phyloP scores from a whole-genome alignment of 208 protist species.

The Acanthamoeba quina region DNA sequence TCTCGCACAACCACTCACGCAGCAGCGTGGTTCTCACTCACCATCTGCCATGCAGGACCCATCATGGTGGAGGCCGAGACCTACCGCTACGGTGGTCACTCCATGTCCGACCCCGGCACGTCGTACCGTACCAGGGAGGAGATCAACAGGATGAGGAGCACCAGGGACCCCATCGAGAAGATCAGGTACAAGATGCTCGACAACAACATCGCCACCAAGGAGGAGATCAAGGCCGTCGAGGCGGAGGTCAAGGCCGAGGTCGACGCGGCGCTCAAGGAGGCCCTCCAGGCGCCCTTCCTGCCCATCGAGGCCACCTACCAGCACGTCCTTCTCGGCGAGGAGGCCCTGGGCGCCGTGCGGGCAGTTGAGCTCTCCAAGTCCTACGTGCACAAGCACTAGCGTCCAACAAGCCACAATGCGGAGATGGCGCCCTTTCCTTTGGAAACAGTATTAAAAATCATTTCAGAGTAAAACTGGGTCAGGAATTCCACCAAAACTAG shows the following conservation, averaged over 20 bases:
- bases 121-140: slow-evolving; percentile 97
- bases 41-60: slow-evolving; percentile 90
- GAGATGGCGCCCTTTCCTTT: too few species aligned
- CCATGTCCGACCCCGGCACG: slow-evolving; percentile 98
- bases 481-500: too few species aligned
- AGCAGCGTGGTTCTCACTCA: background rate
- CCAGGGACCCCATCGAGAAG: slow-evolving; percentile 94
- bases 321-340: slow-evolving; percentile 10
- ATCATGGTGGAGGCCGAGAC: slow-evolving; percentile 97
- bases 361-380: slow-evolving; percentile 63
- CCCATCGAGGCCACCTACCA: slow-evolving; percentile 84
- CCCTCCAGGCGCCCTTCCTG: slow-evolving; percentile 91
- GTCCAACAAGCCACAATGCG: too few species aligned
- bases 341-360: slow-evolving; percentile 5
- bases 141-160: slow-evolving; percentile 93
- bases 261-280: slow-evolving; percentile 93
- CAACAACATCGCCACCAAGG: slow-evolving; percentile 94
- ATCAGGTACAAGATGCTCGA: slow-evolving; percentile 92
- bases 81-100: slow-evolving; percentile 95
- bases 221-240: slow-evolving; percentile 96
- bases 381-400: slow-evolving; percentile 44
- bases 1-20: background rate
- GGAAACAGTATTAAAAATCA: too few species aligned
- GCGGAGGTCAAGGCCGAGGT: slow-evolving; percentile 94
- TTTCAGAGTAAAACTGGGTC: too few species aligned